Evolutionary conservation across 2,329 filamentous ascomycete genomes (phyloP).

Genomic region (Venturia aucupariae): DNA sequence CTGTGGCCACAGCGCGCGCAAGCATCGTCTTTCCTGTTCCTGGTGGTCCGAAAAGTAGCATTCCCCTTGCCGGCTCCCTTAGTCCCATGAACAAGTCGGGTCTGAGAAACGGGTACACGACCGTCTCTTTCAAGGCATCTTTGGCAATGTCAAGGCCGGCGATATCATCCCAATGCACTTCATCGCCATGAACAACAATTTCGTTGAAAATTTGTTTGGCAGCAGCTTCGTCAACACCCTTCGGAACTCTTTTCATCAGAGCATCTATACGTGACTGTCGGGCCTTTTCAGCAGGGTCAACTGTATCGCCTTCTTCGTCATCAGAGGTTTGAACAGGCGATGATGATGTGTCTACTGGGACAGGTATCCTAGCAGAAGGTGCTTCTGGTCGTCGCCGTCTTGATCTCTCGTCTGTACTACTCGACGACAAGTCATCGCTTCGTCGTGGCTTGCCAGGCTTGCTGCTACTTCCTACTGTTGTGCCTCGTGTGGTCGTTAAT

Average conservation of each 20-base stretch:
- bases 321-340: not conserved
- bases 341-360: not conserved
- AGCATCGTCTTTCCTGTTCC: slow-evolving; percentile 99
- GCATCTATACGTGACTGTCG: not conserved
- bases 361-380: not conserved
- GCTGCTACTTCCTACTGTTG: not conserved
- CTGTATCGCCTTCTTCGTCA: not conserved
- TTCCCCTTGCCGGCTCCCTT: slow-evolving; percentile 85
- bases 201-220: slow-evolving; percentile 93
- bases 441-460: not conserved
- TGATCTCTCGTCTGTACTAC: not conserved
- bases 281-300: slow-evolving; percentile 8
- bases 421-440: not conserved
- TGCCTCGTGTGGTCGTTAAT: not conserved
- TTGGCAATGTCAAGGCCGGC: slow-evolving; percentile 87
- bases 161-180: slow-evolving; percentile 90
- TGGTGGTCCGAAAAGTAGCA: slow-evolving; percentile 91
- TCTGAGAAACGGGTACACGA: slow-evolving; percentile 92
- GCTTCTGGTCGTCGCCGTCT: not conserved
- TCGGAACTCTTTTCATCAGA: slow-evolving; percentile 47
- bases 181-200: slow-evolving; percentile 86
- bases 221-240: slow-evolving; percentile 70
- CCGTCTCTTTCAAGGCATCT: slow-evolving; percentile 83
- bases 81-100: slow-evolving; percentile 94
- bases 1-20: slow-evolving; percentile 85